phyloP scores from a whole-genome alignment of 2,329 filamentous ascomycete genomes.

The Phoma sp. region DNA sequence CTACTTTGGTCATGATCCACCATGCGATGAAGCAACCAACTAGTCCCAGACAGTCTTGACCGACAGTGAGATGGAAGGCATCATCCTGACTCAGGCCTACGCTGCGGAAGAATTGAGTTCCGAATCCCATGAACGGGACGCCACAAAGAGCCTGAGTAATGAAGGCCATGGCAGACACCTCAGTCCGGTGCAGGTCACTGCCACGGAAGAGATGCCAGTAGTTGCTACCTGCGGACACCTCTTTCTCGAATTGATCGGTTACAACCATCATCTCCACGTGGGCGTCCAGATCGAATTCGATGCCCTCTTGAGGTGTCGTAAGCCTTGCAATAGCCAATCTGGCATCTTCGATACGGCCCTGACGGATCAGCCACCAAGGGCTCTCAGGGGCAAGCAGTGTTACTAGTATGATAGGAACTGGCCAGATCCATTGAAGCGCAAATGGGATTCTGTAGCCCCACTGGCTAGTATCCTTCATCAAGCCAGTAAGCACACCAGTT shows the following conservation, averaged over 20 bases:
- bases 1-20: conserved; percentile 77
- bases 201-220: conserved; percentile 85
- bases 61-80: conserved; percentile 32
- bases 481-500: conserved; percentile 70
- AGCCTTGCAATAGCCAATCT: conserved; percentile 68
- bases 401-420: conserved; percentile 67
- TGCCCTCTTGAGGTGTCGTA: conserved; percentile 54
- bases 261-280: conserved; percentile 89
- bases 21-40: conserved; percentile 74
- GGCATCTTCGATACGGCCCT: conserved; percentile 66
- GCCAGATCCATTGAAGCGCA: conserved; percentile 77
- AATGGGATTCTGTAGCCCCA: conserved; percentile 70
- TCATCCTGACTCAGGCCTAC: conserved; percentile 31
- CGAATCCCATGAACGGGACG: conserved; percentile 34
- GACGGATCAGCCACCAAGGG: conserved; percentile 51
- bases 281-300: conserved; percentile 47
- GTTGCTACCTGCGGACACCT: conserved; percentile 67
- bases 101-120: conserved; percentile 30
- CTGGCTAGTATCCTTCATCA: conserved; percentile 66
- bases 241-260: conserved; percentile 77
- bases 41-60: conserved; percentile 30
- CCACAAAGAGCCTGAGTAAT: conserved; percentile 49
- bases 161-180: conserved; percentile 61
- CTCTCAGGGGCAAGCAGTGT: conserved; percentile 72
- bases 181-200: conserved; percentile 77